Percentiles rank a stretch among this genome's conserved stretches.
Conservation (phyloP, 345 rosid genomes). For the rapeseed (Brassica napus) region Da-Ae NC_063451.1:37742501-37743000, state of each 20-base stretch:
- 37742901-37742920: too few species aligned
- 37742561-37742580: background rate
- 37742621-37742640: background rate
- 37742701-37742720: background rate
- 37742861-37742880: too few species aligned
- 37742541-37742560: background rate
- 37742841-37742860: constrained; percentile 2
- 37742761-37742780: background rate
- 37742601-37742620: background rate
- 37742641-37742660: background rate
- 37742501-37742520: background rate
- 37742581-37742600: background rate
- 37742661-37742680: background rate
- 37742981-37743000: too few species aligned
- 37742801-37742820: constrained; percentile 17
- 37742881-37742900: too few species aligned
- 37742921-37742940: too few species aligned
- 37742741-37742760: background rate
- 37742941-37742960: too few species aligned
- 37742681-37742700: background rate
- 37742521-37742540: background rate
- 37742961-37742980: too few species aligned
- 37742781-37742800: constrained; percentile 3
- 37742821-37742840: constrained; percentile 27
- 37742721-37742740: background rate